phyloP scores from a whole-genome alignment of 371 early-diverging fungal genomes.

The Astathelohania contejeani region DNA sequence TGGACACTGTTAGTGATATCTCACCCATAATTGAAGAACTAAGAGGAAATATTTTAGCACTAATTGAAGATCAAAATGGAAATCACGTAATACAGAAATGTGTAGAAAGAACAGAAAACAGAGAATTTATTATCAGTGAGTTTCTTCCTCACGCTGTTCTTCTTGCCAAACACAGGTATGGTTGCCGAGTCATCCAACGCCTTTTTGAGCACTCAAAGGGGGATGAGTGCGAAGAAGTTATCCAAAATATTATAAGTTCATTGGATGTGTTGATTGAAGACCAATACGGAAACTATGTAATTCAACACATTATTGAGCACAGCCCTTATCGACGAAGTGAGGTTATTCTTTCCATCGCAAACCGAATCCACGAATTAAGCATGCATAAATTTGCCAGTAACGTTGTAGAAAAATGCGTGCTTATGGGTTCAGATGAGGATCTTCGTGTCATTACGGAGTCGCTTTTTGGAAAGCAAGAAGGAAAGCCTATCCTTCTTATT shows the following conservation, averaged over 20 bases:
- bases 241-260: slow-evolving; percentile 54
- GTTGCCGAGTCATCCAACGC: slow-evolving; percentile 96
- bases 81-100: slow-evolving; percentile 99
- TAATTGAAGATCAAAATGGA: slow-evolving; percentile 97
- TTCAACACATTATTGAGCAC: slow-evolving; percentile 89
- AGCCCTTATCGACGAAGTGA: slow-evolving; percentile 62
- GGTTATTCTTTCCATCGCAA: slow-evolving; percentile 64
- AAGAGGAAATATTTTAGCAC: slow-evolving; percentile 75
- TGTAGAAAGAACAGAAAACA: slow-evolving; percentile 62
- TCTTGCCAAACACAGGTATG: slow-evolving; percentile 92
- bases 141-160: slow-evolving; percentile 83
- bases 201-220: slow-evolving; percentile 97
- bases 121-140: slow-evolving; percentile 78
- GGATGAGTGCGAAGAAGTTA: slow-evolving; percentile 60
- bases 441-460: slow-evolving; percentile 67
- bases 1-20: slow-evolving; percentile 71
- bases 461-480: slow-evolving; percentile 52
- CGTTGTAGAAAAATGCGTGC: slow-evolving; percentile 82
- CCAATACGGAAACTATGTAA: slow-evolving; percentile 98
- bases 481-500: slow-evolving; percentile 66
- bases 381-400: slow-evolving; percentile 97
- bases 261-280: slow-evolving; percentile 77
- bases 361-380: slow-evolving; percentile 41
- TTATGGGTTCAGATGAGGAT: slow-evolving; percentile 59
- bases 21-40: slow-evolving; percentile 65